Evolutionary conservation across 352 stramenopile species (phyloP), one percentile per base, ranked within the genome.

Genomic region (Globisporangium radiosum): DNA sequence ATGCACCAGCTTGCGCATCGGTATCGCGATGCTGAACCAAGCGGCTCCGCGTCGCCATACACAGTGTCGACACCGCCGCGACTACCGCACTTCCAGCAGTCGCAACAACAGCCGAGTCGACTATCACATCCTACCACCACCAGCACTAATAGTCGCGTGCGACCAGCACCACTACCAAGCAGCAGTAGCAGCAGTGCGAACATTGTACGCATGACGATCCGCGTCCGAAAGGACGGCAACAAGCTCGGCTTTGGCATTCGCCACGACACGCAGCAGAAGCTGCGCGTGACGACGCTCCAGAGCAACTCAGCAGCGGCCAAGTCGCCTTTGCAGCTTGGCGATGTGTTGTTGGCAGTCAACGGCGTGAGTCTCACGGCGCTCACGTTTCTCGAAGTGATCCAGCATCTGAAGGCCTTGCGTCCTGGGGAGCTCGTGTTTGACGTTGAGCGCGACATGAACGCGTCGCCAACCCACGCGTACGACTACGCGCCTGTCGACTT

Each of bases 301-400:
- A 72, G 64, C 47, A 69, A 70, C 47, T 77, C 75, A 3, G 64
- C 69, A 1, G 69, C 72, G 11, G 47, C 69, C 11, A 75, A 75
- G 37, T 78, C 64, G 48, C 57, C 66, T 51, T 54, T 89, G 39
- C 70, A 64, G 5, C 71, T 88, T 39, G 84, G 81, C 14, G 84
- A 94, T 61, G 78, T 71, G 19, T 68, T 93, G 40, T 57, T 93
- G 47, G 80, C 79, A 0, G 78, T 92, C 33, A 92, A 94, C 38
- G 80, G 72, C 36, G 58, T 70, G 37, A 61, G 78, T 42, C 63
- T 92, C 17, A 78, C 62, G 11, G 68, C 71, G 0, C 63, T 82
- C 36, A 71, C 75, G 7, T 90, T 89, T 39, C 44, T 78, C 10
- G 69, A 80, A 17, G 73, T 77, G 3, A 80, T 88, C 47, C 69